A percentile compares a stretch with the other conserved stretches of the same genome.
Evolutionary conservation across 345 rosid genomes (phyloP).

Genomic region (Viola odorata): DNA sequence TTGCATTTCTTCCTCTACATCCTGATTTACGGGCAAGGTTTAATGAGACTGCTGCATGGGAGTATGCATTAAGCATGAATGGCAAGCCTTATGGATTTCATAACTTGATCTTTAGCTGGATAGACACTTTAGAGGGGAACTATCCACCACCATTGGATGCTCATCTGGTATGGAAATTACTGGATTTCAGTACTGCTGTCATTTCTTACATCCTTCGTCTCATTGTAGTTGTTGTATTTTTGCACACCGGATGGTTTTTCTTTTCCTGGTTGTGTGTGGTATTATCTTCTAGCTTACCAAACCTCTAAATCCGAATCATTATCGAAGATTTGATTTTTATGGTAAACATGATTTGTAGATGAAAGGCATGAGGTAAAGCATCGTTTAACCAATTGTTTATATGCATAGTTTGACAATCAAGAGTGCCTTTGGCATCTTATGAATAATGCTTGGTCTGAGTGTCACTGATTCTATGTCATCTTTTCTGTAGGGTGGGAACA

Average conservation of each 20-base stretch:
- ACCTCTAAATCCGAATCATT: too few relatives aligned
- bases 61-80: conserved; percentile 82
- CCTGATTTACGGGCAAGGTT: conserved; percentile 81
- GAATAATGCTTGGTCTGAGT: too few relatives aligned
- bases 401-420: too few relatives aligned
- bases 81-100: conserved; percentile 94
- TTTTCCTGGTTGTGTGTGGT: too few relatives aligned
- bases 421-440: too few relatives aligned
- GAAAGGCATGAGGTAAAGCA: too few relatives aligned
- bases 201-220: not conserved
- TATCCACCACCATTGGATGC: conserved; percentile 98
- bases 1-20: conserved; percentile 87
- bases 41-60: conserved; percentile 95
- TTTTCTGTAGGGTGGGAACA: too few relatives aligned
- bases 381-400: too few relatives aligned
- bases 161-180: conserved; percentile 54
- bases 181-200: too few relatives aligned
- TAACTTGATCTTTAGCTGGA: conserved; percentile 99
- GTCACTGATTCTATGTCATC: too few relatives aligned
- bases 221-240: not conserved
- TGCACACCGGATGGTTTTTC: not conserved
- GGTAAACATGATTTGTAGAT: not conserved
- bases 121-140: conserved; percentile 74
- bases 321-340: too few relatives aligned
- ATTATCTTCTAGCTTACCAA: too few relatives aligned